These are phyloP conservation scores for Polysphondylium violaceum DNA, from an alignment of 78 protist species.

Conservation along the genomic window DNA sequence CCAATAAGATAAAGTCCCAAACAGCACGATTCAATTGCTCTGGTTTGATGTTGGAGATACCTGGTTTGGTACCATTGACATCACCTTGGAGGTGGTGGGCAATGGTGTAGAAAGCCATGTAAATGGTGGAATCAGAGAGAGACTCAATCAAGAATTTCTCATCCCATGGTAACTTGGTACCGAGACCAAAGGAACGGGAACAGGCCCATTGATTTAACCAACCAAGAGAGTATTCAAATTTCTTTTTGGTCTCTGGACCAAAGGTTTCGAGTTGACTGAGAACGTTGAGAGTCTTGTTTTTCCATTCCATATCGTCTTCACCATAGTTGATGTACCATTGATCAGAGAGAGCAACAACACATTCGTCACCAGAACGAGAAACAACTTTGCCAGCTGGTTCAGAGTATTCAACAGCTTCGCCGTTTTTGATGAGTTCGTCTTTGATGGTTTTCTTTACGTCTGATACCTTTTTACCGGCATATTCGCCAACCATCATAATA, in stretches of 20 bases:
- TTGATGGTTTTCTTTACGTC: conserved; percentile 93
- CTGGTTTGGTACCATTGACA: conserved; percentile 87
- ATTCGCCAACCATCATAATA: conserved; percentile 90
- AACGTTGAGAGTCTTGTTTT: conserved; percentile 11
- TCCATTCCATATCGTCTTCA: conserved; percentile 94
- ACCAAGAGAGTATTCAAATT: conserved; percentile 77
- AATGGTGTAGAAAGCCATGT: conserved; percentile 99
- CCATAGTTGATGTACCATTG: conserved; percentile 99
- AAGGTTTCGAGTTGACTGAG: conserved; percentile 78
- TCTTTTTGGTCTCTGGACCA: conserved; percentile 49
- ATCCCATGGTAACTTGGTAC: conserved; percentile 97
- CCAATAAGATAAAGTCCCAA: conserved; percentile 89
- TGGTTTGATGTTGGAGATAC: conserved; percentile 89
- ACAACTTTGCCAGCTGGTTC: conserved; percentile 97
- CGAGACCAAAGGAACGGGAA: conserved; percentile 99
- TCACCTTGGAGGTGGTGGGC: conserved; percentile 96
- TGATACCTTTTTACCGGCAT: conserved; percentile 86
- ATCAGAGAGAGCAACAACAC: conserved; percentile 98
- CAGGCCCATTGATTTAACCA: conserved; percentile 99
- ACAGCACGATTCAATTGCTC: conserved; percentile 81
- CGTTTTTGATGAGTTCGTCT: conserved; percentile 76
- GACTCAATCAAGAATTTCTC: conserved; percentile 96
- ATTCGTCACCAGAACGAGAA: conserved; percentile 98
- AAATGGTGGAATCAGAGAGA: conserved; percentile 99
- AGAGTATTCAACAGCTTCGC: conserved; percentile 90